A percentile compares a stretch with the other conserved stretches of the same genome.
phyloP scores from a whole-genome alignment of 768 basidiomycete species.

The Candolleomyces aberdarensis region DNA sequence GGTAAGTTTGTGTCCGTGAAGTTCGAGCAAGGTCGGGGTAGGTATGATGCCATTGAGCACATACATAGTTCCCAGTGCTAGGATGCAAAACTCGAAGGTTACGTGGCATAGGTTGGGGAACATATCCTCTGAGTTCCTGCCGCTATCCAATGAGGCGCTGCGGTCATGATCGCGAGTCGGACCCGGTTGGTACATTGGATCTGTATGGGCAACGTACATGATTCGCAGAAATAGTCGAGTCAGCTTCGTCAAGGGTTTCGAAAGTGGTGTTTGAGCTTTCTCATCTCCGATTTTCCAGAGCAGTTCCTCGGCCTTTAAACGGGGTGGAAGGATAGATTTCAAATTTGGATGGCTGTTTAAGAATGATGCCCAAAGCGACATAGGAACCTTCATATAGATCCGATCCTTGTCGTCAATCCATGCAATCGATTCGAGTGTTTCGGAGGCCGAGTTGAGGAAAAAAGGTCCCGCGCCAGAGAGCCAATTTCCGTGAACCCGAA shows the following conservation, averaged over 20 bases:
- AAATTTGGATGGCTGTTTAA: neutral
- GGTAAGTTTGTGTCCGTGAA: constrained; percentile 4
- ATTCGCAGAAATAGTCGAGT: neutral
- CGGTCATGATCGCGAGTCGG: too few species aligned
- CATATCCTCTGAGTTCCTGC: neutral
- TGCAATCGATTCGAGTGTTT: neutral
- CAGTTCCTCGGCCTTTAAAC: neutral
- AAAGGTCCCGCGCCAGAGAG: neutral
- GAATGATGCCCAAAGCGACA: neutral
- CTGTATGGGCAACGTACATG: too few species aligned
- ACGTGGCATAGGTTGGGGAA: neutral
- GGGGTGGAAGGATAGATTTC: neutral
- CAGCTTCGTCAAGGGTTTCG: neutral
- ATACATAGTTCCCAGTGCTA: neutral
- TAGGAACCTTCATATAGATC: neutral
- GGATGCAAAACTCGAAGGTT: neutral
- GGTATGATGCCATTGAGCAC: neutral
- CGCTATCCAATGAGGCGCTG: neutral
- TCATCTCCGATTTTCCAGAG: neutral
- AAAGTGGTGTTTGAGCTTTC: neutral
- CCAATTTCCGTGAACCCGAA: neutral
- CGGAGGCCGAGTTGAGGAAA: neutral
- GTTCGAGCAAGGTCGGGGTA: neutral
- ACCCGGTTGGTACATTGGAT: too few species aligned
- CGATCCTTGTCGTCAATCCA: neutral